Evolutionary conservation across 1,284 basidiomycete species (phyloP).

Genomic region (Cryptococcus sp.): DNA sequence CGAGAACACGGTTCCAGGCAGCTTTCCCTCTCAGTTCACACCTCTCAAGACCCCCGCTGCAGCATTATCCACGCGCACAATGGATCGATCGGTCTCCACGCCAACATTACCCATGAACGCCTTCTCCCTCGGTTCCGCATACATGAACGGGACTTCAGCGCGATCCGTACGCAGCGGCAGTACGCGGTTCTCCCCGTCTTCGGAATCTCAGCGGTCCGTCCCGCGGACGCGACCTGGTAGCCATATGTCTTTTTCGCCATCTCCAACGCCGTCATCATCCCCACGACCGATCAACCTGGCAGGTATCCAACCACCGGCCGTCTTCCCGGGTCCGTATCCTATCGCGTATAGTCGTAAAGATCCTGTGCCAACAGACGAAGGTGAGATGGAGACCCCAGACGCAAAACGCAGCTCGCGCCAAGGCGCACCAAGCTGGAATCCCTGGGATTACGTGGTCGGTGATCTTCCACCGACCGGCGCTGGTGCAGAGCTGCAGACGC

Average conservation of each 20-base stretch:
- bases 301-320: slow-evolving; percentile 25
- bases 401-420: slow-evolving; percentile 11
- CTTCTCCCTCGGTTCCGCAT: slow-evolving; percentile 2
- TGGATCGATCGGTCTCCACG: slow-evolving; percentile 18
- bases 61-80: slow-evolving; percentile 9
- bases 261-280: slow-evolving; percentile 8
- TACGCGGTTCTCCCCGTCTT: slow-evolving; percentile 12
- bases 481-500: slow-evolving; percentile 5
- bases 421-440: slow-evolving; percentile 24
- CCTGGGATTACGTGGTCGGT: slow-evolving; percentile 26
- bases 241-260: slow-evolving; percentile 12
- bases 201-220: slow-evolving; percentile 10
- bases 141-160: too few relatives aligned
- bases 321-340: slow-evolving; percentile 21
- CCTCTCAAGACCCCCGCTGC: slow-evolving; percentile 10
- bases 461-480: slow-evolving; percentile 10
- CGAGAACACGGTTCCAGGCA: not conserved
- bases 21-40: not conserved
- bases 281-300: slow-evolving; percentile 11
- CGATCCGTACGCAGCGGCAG: slow-evolving; percentile 1
- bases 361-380: slow-evolving; percentile 22
- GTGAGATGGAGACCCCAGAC: slow-evolving; percentile 7
- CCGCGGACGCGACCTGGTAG: not conserved
- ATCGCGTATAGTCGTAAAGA: slow-evolving; percentile 20
- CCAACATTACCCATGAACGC: slow-evolving; percentile 8